Evolutionary conservation across 2,329 filamentous ascomycete species (phyloP), one percentile per base, ranked within the genome.

Genomic region (Ramularia endophylla): DNA sequence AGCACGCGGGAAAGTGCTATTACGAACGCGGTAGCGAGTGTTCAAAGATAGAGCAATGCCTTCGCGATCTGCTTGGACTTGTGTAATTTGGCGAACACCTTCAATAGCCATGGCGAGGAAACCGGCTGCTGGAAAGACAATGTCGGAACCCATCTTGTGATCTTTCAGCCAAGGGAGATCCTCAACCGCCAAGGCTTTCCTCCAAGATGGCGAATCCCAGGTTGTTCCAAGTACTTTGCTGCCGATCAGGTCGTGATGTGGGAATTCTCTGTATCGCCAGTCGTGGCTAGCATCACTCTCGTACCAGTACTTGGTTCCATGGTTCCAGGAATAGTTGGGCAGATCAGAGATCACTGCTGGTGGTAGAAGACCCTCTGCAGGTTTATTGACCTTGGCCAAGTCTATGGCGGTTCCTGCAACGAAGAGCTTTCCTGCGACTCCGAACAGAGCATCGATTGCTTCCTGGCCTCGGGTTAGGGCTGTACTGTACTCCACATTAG

Each of bases 111-210:
- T 38, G 32, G 38, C 33, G 29, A 47, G 31, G 22, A 32, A 40
- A 8, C 40, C 47, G 22, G 37, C 44, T n/a, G 36, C 44, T 2
- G 47, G 47, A 15, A 41, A 43, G 2, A 50, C 29, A 8, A 44
- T 38, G 12, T 31, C 48, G 11, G 8, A 4, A 8, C 15, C 30
- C 33, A 8, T 25, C 22, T 37, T 36, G 32, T 51, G 48, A n/a
- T 51, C 45, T 8, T 32, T 27, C 12, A 51, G 33, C 48, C 48
- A 51, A 12, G 45, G 40, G 8, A 36, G 27, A 18, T 48, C 46
- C 11, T 15, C 35, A 3, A 28, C 20, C 19, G 40, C 36, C 4
- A 51, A 25, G 18, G 46, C 35, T 15, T 44, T 44, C 8, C 46
- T 36, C 48, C 48, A 51, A 13, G 19, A n/a, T 5, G 18, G 33